Evolutionary conservation across 768 basidiomycete species (phyloP).

Genomic region (Polyporus arcularius): DNA sequence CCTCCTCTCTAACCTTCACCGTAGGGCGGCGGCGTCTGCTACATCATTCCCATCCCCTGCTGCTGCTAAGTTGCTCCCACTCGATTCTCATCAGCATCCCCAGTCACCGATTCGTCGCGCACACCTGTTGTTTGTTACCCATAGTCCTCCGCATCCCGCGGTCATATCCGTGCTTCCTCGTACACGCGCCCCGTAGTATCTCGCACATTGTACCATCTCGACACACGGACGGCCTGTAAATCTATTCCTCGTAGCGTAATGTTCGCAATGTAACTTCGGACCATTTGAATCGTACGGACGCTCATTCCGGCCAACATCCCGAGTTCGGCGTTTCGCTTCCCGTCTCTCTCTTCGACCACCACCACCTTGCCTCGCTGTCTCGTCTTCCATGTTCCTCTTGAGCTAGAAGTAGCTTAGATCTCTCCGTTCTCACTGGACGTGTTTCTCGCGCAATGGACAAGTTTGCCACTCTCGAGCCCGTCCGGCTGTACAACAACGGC

Average conservation of each 20-base stretch:
- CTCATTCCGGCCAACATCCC: not conserved
- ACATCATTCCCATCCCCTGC: conserved; percentile 21
- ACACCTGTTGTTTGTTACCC: too few species aligned
- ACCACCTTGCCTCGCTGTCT: not conserved
- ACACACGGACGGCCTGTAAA: too few species aligned
- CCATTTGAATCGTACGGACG: too few species aligned
- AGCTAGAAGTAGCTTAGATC: too few species aligned
- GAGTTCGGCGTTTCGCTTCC: not conserved
- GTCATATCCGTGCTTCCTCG: too few species aligned
- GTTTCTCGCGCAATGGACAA: conserved; percentile 61
- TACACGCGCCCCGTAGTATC: too few species aligned
- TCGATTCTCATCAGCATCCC: not conserved
- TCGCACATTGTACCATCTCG: too few species aligned
- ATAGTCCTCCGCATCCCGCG: too few species aligned
- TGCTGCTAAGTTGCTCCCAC: not conserved
- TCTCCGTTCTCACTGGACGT: too few species aligned
- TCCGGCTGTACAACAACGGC: conserved; percentile 29
- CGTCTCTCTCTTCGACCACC: not conserved
- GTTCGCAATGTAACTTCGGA: too few species aligned
- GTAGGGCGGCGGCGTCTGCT: conserved; percentile 18
- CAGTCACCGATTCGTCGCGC: not conserved
- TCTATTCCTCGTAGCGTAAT: too few species aligned
- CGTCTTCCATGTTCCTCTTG: not conserved
- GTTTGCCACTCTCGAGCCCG: conserved; percentile 82
- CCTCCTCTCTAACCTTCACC: not conserved